A percentile compares a stretch with the other conserved stretches of the same genome.
These are phyloP conservation scores for Cytospora piceicola DNA, from an alignment of 2,329 filamentous ascomycete genomes.

Conservation along the genomic window DNA sequence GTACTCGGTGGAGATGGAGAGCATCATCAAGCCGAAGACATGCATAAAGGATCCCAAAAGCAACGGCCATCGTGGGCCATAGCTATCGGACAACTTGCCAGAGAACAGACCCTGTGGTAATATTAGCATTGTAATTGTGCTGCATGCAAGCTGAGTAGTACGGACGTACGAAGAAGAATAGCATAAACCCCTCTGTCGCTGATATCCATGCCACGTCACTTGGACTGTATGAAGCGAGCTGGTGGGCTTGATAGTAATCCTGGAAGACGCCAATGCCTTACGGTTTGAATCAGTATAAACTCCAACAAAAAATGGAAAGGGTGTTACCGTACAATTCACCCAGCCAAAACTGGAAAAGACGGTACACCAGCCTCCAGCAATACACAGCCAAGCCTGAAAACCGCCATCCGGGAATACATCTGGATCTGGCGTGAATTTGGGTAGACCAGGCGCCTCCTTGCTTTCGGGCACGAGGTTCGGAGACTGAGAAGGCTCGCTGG, in stretches of 20 bases:
- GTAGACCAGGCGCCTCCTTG: no score
- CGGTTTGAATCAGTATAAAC: not conserved
- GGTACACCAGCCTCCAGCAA: constrained; percentile 35
- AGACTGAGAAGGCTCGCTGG: no score
- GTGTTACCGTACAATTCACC: constrained; percentile 30
- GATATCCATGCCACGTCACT: constrained; percentile 56
- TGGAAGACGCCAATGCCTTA: constrained; percentile 49
- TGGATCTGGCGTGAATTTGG: no score
- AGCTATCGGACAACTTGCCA: constrained; percentile 60
- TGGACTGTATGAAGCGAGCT: constrained; percentile 47
- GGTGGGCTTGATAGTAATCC: constrained; percentile 50
- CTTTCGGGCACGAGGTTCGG: no score
- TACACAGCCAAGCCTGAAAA: constrained; percentile 34
- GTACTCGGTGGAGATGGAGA: constrained; percentile 42
- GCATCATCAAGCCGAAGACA: constrained; percentile 60
- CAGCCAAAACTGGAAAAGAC: constrained; percentile 34
- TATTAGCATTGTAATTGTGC: not conserved
- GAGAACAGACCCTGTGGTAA: constrained; percentile 52
- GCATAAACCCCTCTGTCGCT: constrained; percentile 48
- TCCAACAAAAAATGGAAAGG: not conserved
- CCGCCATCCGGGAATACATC: constrained; percentile 32
- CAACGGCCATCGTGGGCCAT: constrained; percentile 56
- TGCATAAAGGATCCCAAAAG: constrained; percentile 51
- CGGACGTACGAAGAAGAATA: constrained; percentile 22
- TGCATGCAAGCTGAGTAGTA: not conserved